Conservation (phyloP, 495 filamentous ascomycete genomes). For the Annulohypoxylon nitens region DNA sequence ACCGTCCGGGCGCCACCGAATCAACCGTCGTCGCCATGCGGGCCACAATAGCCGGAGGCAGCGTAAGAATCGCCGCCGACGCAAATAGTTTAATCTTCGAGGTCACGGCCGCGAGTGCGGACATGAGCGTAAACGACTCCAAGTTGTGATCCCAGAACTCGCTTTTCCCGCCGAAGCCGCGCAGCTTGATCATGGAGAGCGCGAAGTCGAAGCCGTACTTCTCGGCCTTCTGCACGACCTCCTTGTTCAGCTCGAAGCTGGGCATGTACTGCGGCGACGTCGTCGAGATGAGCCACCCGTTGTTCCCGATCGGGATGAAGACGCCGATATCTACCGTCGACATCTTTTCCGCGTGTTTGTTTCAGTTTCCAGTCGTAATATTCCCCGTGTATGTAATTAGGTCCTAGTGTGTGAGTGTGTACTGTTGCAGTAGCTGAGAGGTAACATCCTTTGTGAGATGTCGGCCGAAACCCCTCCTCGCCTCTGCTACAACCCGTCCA, state of each 20-base stretch:
- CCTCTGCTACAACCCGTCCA: neutral
- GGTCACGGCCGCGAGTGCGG: slow-evolving; percentile 61
- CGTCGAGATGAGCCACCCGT: slow-evolving; percentile 53
- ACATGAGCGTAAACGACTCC: slow-evolving; percentile 63
- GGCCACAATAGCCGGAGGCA: slow-evolving; percentile 50
- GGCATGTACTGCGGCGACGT: slow-evolving; percentile 52
- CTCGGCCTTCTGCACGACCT: slow-evolving; percentile 53
- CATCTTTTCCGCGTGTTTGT: slow-evolving; percentile 18
- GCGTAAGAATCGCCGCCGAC: slow-evolving; percentile 48
- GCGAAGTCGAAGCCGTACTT: slow-evolving; percentile 52
- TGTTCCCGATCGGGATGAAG: slow-evolving; percentile 54
- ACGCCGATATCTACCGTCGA: slow-evolving; percentile 48
- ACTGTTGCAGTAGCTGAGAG: neutral
- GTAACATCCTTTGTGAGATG: slow-evolving; percentile 1
- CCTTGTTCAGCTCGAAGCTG: slow-evolving; percentile 53
- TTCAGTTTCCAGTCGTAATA: neutral
- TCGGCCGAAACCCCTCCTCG: neutral
- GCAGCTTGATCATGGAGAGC: slow-evolving; percentile 53
- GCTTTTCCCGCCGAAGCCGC: slow-evolving; percentile 52
- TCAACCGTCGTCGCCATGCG: slow-evolving; percentile 52
- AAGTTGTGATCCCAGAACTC: slow-evolving; percentile 54
- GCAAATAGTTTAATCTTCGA: slow-evolving; percentile 63
- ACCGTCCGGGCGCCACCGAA: slow-evolving; percentile 52
- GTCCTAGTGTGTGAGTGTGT: no score
- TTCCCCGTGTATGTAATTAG: neutral